These are phyloP conservation scores for Trametes sp. DNA, from an alignment of 1,284 basidiomycete genomes.

Conservation along the genomic window DNA sequence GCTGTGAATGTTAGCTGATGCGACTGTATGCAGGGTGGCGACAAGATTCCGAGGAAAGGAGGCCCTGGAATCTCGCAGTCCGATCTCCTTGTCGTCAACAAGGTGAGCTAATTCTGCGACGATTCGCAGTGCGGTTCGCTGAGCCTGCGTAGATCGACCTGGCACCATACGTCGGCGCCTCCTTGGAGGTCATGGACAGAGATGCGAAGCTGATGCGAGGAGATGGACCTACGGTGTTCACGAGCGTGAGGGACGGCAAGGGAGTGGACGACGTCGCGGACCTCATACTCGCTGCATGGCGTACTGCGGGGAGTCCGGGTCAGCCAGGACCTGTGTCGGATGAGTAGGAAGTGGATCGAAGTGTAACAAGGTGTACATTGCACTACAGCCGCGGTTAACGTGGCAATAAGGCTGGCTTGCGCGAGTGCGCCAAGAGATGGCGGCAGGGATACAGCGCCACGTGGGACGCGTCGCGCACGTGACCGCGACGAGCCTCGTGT, in stretches of 20 bases:
- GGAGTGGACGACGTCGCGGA: constrained; percentile 88
- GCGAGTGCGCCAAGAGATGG: background rate
- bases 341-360: constrained; percentile 14
- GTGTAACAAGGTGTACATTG: background rate
- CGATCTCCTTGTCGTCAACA: constrained; percentile 95
- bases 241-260: constrained; percentile 82
- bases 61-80: constrained; percentile 97
- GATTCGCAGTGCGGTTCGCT: background rate
- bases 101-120: constrained; percentile 55
- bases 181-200: constrained; percentile 93
- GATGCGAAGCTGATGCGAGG: constrained; percentile 95
- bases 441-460: constrained; percentile 4
- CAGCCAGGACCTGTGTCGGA: constrained; percentile 57
- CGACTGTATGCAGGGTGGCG: constrained; percentile 73
- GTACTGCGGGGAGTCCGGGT: constrained; percentile 76
- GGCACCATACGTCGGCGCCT: constrained; percentile 92
- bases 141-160: constrained; percentile 77
- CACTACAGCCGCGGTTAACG: no score
- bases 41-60: constrained; percentile 98
- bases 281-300: constrained; percentile 89
- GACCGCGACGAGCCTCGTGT: constrained; percentile 32
- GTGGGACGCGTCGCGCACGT: constrained; percentile 27
- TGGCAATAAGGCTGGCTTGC: background rate
- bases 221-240: constrained; percentile 92
- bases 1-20: background rate